Evolutionary conservation across 345 rosid genomes (phyloP), one percentile per base, ranked within the genome.

Genomic region (Anastatica hierochuntica): DNA sequence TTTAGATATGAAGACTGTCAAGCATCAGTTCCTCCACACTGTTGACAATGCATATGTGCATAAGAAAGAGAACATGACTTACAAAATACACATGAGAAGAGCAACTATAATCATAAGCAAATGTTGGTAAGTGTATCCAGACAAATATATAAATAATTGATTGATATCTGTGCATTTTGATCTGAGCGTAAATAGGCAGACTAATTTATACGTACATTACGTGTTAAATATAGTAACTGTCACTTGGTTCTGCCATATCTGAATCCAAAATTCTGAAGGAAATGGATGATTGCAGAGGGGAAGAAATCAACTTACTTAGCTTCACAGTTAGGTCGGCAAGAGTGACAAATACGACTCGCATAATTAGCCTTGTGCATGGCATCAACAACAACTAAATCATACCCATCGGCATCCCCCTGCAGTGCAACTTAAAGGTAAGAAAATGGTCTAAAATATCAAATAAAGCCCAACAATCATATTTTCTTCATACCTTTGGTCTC

Each of bases 281-380:
- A 33, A 39, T 39, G 27, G 23, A 45, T 47, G 43, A 17, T 15
- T 60, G 29, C 40, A 41, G 35, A 41, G 7, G 48, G 59, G 34
- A 11, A 21, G 35, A 62, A 49, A 60, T 39, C 26, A 14, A 68
- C 94, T 81, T 68, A 94, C 99, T 94, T 94, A 24, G 99, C 99
- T 76, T 88, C 95, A 58, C 99, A 94, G 67, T 94, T 94, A 60
- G 99, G 99, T 57, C 83, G 88, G 76, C 99, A 94, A n/a, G 99
- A 94, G 74, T 94, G 99, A 75, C 99, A 94, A 15, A 94, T 94
- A 60, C 99, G 88, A 67, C 99, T 94, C 1, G 99, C 99, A 57
- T 94, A 94, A 73, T 88, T 94, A 48, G 99, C 99, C 67, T 85
- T 94, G 66, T 94, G 99, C 99, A 94, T 94, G 42, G 99, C 99